Evolutionary conservation across 1,284 basidiomycete genomes (phyloP), one percentile per base, ranked within the genome.

Genomic region (Ceratobasidium sp.): DNA sequence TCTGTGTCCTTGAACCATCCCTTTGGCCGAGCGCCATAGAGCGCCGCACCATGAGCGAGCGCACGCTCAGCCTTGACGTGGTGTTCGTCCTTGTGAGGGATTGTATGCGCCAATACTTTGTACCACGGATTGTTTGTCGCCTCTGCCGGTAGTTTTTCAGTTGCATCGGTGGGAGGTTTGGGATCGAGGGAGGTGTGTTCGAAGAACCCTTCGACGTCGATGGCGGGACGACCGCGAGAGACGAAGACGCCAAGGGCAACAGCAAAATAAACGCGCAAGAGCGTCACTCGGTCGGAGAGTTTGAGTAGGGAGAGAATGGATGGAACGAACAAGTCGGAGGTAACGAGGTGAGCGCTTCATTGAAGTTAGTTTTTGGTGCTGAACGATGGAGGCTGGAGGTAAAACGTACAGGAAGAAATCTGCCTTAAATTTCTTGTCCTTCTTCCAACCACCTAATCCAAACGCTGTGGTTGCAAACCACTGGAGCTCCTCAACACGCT

Each of bases 71-170:
- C 69, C 46, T 80, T 80, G 78, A 79, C 58, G 70, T 73, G 75
- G 53, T 80, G 80, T 28, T 79, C 78, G 56, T 79, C 75, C 33
- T 76, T 79, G 49, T 79, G 75, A 33, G 77, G 73, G 26, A 80
- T 23, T 2, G 68, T 69, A 23, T 61, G 63, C 10, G 56, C n/a
- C 39, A 80, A 71, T 0, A 80, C 71, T 26, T 49, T 42, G 51
- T 68, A 79, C 78, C 78, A 80, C n/a, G 76, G 61, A 49, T 80
- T 80, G 42, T 26, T 49, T 26, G n/a, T 60, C 58, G 58, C 58
- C 28, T 60, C 58, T 10, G 23, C 15, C 12, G 58, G 55, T n/a
- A 23, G 9, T 10, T 56, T n/a, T 33, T 60, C 58, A 33, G 58
- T 60, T 33, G 28, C 33, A 6, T 67, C 46, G 33, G 51, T 23